A percentile compares a stretch with the other conserved stretches of the same genome.
Evolutionary conservation across 2,329 filamentous ascomycete species (phyloP).

Genomic region (Apiospora marii): DNA sequence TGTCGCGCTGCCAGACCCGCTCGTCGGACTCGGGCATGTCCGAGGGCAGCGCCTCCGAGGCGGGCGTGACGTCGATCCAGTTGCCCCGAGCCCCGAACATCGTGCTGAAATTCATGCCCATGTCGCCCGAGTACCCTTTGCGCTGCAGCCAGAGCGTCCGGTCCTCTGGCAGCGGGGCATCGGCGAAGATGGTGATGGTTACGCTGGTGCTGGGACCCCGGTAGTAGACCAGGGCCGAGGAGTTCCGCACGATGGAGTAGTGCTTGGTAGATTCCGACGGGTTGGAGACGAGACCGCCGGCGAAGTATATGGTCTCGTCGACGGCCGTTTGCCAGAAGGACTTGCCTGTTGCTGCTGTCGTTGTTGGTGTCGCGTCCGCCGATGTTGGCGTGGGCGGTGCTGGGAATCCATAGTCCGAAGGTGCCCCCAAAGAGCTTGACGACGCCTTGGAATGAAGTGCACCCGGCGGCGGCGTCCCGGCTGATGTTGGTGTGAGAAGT

Average conservation of each 20-base stretch:
- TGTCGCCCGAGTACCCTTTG: constrained; percentile 72
- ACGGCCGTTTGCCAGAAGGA: constrained; percentile 57
- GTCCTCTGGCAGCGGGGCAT: constrained; percentile 60
- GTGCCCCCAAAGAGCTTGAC: not conserved
- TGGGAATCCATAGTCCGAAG: constrained; percentile 2
- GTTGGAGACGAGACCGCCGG: constrained; percentile 69
- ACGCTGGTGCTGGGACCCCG: constrained; percentile 70
- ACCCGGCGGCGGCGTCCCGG: not conserved
- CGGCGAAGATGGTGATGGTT: constrained; percentile 69
- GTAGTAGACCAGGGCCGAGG: constrained; percentile 70
- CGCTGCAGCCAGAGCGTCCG: constrained; percentile 73
- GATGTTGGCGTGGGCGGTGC: constrained; percentile 12
- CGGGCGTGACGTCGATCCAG: constrained; percentile 76
- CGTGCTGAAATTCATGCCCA: constrained; percentile 72
- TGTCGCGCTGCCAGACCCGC: constrained; percentile 72
- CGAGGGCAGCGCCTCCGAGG: constrained; percentile 51
- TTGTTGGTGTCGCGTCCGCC: constrained; percentile 27
- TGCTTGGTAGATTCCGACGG: constrained; percentile 71
- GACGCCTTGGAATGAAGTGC: not conserved
- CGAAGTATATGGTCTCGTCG: constrained; percentile 69
- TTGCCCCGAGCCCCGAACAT: constrained; percentile 64
- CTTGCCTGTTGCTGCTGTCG: constrained; percentile 31
- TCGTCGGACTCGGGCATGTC: constrained; percentile 66
- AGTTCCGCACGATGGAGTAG: constrained; percentile 72
- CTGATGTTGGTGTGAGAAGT: not conserved